phyloP scores from a whole-genome alignment of 2,329 filamentous ascomycete genomes.

The Emmonsiellopsis sp. region DNA sequence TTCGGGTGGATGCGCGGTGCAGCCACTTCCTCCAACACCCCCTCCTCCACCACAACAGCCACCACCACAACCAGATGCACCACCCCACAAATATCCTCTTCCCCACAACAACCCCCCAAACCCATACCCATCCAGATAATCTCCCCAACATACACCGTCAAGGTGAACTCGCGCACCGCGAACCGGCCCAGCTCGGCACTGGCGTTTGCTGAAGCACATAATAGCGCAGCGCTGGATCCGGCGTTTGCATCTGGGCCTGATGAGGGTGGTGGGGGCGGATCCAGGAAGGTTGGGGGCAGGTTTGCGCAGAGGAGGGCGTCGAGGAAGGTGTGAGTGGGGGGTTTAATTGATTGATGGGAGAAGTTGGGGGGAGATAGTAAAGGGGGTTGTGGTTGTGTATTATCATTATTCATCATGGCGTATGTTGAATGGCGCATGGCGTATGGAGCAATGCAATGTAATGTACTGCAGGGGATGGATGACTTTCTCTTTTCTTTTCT shows the following conservation, averaged over 20 bases:
- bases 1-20: slow-evolving; percentile 32
- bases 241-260: not conserved
- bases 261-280: not conserved
- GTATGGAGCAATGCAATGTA: not conserved
- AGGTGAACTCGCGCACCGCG: not conserved
- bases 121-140: too few species aligned
- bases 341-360: not conserved
- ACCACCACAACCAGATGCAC: not conserved
- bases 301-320: slow-evolving; percentile 11
- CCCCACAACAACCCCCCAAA: too few species aligned
- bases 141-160: not conserved
- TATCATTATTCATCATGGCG: too few species aligned
- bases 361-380: not conserved
- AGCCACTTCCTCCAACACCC: not conserved
- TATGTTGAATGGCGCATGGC: too few species aligned
- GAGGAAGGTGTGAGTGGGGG: not conserved
- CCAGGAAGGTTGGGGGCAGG: slow-evolving; percentile 1
- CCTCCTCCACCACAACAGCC: not conserved
- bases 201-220: not conserved
- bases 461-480: not conserved
- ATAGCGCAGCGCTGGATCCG: not conserved
- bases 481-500: not conserved
- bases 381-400: too few species aligned
- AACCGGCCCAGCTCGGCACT: not conserved
- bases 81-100: not conserved